These are phyloP conservation scores for Medicago ruthenica DNA, from an alignment of 306 rosid genomes.

Conservation along the genomic window DNA sequence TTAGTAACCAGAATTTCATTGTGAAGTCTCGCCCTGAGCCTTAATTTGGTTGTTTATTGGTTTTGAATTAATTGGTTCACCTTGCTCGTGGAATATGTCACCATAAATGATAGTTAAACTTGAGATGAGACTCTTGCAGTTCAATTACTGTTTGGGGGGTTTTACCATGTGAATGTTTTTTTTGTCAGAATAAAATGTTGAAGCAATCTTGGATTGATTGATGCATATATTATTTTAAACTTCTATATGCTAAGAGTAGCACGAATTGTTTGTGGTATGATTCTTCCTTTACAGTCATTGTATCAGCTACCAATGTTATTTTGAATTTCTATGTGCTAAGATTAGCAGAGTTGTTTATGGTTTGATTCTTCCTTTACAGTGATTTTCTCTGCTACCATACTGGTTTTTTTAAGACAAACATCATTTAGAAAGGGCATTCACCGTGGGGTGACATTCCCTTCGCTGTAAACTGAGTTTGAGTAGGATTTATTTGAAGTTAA, in stretches of 20 bases:
- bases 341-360: neutral
- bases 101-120: conserved; percentile 27
- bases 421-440: neutral
- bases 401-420: neutral
- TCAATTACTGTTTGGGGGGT: conserved; percentile 30
- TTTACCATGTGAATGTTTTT: conserved; percentile 36
- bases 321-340: neutral
- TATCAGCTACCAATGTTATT: neutral
- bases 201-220: conserved; percentile 25
- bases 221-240: conserved; percentile 18
- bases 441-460: neutral
- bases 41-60: conserved; percentile 44
- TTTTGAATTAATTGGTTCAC: conserved; percentile 31
- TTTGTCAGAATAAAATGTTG: conserved; percentile 47
- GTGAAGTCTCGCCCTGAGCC: conserved; percentile 61
- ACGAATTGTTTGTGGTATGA: neutral
- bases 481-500: neutral
- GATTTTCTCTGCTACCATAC: neutral
- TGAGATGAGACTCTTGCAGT: conserved; percentile 41
- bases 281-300: neutral
- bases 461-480: neutral
- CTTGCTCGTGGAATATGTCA: conserved; percentile 30
- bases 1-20: conserved; percentile 74
- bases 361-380: neutral
- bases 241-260: conserved; percentile 1